Evolutionary conservation across 1,284 basidiomycete species (phyloP).

Genomic region (Melampsora americana): DNA sequence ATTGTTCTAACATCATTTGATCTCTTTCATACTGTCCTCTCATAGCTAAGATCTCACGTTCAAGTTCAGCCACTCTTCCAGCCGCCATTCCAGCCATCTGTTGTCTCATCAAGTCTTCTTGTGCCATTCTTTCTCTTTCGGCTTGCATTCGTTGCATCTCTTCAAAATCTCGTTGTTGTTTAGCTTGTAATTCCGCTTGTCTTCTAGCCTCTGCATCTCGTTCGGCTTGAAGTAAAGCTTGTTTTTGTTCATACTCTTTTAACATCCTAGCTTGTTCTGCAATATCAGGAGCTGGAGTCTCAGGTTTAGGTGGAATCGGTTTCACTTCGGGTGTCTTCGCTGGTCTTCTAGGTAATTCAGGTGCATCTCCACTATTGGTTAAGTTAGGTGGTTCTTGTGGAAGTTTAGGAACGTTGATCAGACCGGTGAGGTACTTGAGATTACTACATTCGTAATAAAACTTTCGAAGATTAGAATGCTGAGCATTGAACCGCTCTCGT

Average conservation of each 20-base stretch:
- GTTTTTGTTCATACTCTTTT: conserved; percentile 95
- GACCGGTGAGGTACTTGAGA: conserved; percentile 86
- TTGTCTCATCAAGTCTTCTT: conserved; percentile 74
- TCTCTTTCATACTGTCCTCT: conserved; percentile 96
- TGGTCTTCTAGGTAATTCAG: conserved; percentile 82
- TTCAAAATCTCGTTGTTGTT: conserved; percentile 85
- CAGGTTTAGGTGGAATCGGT: conserved; percentile 46
- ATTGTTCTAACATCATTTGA: conserved; percentile 96
- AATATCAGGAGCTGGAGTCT: conserved; percentile 63
- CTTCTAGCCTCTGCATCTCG: conserved; percentile 78
- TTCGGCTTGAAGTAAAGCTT: conserved; percentile 66
- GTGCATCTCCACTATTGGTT: conserved; percentile 73
- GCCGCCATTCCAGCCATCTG: conserved; percentile 61
- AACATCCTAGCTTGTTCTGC: conserved; percentile 91
- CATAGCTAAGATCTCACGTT: conserved; percentile 87
- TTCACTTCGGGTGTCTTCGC: conserved; percentile 59
- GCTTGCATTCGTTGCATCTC: conserved; percentile 81
- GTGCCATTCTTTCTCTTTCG: conserved; percentile 80
- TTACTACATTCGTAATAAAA: conserved; percentile 98
- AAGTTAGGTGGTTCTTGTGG: conserved; percentile 94
- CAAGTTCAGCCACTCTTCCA: conserved; percentile 68
- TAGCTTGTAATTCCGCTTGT: conserved; percentile 71
- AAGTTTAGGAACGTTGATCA: conserved; percentile 93
- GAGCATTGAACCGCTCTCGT: conserved; percentile 75
- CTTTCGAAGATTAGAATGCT: conserved; percentile 84